Conservation (phyloP, 306 rosid genomes). For the Luffa acutangula region DNA sequence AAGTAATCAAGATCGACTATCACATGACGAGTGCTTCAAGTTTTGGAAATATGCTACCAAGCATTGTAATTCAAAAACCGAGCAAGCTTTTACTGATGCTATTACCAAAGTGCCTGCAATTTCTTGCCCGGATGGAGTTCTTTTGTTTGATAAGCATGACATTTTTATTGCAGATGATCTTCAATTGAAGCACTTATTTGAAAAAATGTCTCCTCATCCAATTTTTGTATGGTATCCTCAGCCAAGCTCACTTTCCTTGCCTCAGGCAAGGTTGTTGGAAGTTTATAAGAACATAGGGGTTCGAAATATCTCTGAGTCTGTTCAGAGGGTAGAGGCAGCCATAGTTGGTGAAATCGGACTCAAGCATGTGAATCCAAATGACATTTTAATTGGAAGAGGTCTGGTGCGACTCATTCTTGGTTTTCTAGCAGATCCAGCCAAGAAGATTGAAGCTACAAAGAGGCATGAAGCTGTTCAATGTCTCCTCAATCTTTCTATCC, state of each 20-base stretch:
- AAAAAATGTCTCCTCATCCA: constrained; percentile 13
- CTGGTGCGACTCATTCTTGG: constrained; percentile 52
- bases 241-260: constrained; percentile 20
- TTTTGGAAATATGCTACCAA: constrained; percentile 45
- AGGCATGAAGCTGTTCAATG: constrained; percentile 43
- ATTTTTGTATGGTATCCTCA: constrained; percentile 69
- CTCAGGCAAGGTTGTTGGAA: constrained; percentile 26
- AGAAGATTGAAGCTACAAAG: constrained; percentile 36
- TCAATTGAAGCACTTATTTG: constrained; percentile 46
- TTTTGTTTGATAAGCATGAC: constrained; percentile 32
- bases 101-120: constrained; percentile 44
- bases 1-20: constrained; percentile 23
- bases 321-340: constrained; percentile 27
- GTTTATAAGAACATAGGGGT: constrained; percentile 48
- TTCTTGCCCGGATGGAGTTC: constrained; percentile 21
- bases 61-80: constrained; percentile 16
- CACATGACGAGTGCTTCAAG: constrained; percentile 36
- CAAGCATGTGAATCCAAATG: constrained; percentile 15
- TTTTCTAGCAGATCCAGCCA: constrained; percentile 42
- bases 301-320: constrained; percentile 40
- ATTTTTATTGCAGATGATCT: constrained; percentile 57
- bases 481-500: constrained; percentile 29
- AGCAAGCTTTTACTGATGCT: constrained; percentile 20
- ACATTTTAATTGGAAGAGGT: constrained; percentile 21
- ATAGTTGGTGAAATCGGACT: constrained; percentile 3